Base-by-base conservation (phyloP, 306 rosid species). In the Vigna reflexopilosa region DNA sequence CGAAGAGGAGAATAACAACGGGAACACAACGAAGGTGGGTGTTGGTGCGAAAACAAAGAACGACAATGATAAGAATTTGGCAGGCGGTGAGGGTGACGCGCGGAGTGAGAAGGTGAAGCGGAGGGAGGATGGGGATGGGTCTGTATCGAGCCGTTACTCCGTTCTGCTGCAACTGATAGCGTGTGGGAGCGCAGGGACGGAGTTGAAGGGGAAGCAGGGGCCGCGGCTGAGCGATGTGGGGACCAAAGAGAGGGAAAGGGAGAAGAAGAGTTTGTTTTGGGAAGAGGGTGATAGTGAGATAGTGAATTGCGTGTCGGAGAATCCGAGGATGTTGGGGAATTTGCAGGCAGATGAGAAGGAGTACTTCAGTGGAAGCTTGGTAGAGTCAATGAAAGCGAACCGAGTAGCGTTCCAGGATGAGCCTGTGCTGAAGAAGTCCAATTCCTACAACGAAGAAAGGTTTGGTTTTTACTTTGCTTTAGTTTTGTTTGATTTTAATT, bases 301-400 rank as follows among this genome's bases (percentile, higher is more conserved):
- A 4, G 16, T 45, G 50, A 45, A 45, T 45, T 45, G 50, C 50
- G 50, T 45, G 50, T 45, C 50, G 50, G 47, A 17, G 26, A 91
- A 94, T 70, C 98, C 97, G 5, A 87, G 97, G 82, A 84, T 79
- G 76, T 88, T 71, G 73, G 96, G 98, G 82, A 90, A 90, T 44
- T 72, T 86, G 70, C 91, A 86, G 78, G 52, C 80, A 0, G 96
- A 90, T 82, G 98, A 94, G 83, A 91, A 94, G 78, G 98, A 90
- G 73, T 94, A 94, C 54, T 94, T 94, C 48, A 94, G 97, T 20
- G 98, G 98, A 5, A 91, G 96, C 59, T 75, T 94, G 24, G 87
- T 94, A 1, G 98, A 94, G 61, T 80, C 93, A 56, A 89, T 86
- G 56, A 79, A 77, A 15, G 90, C 85, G 5, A 73, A 79, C 34